Evolutionary conservation across 2,329 filamentous ascomycete genomes (phyloP).

Genomic region (Plectosphaerella plurivora): DNA sequence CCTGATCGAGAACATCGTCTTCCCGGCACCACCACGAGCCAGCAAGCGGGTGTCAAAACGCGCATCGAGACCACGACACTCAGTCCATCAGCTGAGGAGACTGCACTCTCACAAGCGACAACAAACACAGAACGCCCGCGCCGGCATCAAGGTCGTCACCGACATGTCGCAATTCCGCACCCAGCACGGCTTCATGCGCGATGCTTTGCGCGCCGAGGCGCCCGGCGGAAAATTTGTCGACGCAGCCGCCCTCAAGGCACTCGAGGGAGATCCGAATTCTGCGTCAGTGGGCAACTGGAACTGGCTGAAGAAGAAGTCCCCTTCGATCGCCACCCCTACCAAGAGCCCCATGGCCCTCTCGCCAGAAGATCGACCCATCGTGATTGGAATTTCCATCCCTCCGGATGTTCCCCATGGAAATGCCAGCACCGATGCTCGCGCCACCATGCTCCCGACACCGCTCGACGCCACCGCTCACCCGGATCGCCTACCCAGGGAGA

Average conservation of each 20-base stretch:
- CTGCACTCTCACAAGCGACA: constrained; percentile 58
- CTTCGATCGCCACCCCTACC: constrained; percentile 10
- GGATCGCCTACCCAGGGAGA: constrained; percentile 8
- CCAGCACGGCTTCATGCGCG: constrained; percentile 29
- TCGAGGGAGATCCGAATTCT: constrained; percentile 51
- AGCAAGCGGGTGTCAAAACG: constrained; percentile 7
- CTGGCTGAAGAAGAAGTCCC: constrained; percentile 44
- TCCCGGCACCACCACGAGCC: constrained; percentile 7
- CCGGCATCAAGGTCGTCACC: constrained; percentile 65
- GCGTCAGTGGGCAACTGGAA: constrained; percentile 53
- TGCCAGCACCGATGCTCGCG: neutral
- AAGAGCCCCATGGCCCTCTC: constrained; percentile 43
- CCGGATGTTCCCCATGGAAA: constrained; percentile 34
- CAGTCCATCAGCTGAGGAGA: constrained; percentile 35
- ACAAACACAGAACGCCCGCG: constrained; percentile 54
- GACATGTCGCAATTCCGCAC: constrained; percentile 55
- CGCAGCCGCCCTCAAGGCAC: constrained; percentile 52
- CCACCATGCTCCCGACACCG: constrained; percentile 29
- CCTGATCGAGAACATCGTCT: constrained; percentile 15
- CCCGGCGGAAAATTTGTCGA: constrained; percentile 48
- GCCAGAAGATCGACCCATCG: constrained; percentile 65
- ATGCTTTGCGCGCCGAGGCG: constrained; percentile 20
- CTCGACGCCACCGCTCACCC: constrained; percentile 19
- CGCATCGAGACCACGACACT: constrained; percentile 20
- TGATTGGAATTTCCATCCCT: constrained; percentile 66